Evolutionary conservation across 2,329 filamentous ascomycete species (phyloP).

Genomic region (Calonectria crousiana): DNA sequence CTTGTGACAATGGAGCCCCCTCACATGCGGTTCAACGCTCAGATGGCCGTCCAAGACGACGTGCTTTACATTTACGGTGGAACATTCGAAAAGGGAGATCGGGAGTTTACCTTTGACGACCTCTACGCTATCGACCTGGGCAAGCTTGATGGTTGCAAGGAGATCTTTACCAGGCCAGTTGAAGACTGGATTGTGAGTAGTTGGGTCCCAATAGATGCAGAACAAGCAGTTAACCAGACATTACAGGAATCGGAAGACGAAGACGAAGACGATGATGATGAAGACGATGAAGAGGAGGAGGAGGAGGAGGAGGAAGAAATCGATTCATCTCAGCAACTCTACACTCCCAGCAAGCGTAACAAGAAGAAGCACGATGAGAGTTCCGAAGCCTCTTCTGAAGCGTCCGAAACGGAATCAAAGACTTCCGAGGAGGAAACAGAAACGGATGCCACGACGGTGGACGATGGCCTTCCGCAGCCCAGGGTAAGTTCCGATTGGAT

Average conservation of each 20-base stretch:
- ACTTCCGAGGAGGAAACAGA: constrained; percentile 60
- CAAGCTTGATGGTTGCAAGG: constrained; percentile 93
- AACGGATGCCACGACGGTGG: constrained; percentile 64
- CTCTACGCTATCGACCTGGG: constrained; percentile 94
- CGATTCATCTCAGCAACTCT: constrained; percentile 58
- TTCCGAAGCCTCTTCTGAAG: constrained; percentile 50
- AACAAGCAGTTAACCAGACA: constrained; percentile 28
- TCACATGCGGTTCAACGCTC: constrained; percentile 90
- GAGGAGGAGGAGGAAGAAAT: constrained; percentile 66
- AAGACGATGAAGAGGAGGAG: constrained; percentile 70
- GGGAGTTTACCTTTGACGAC: constrained; percentile 96
- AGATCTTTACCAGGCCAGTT: constrained; percentile 87
- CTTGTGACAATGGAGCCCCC: constrained; percentile 84
- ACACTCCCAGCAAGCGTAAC: constrained; percentile 64
- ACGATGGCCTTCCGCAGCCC: constrained; percentile 82
- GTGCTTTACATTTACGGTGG: constrained; percentile 94
- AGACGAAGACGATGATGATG: constrained; percentile 69
- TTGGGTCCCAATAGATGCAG: background rate
- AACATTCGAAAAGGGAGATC: constrained; percentile 94
- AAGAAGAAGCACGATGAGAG: constrained; percentile 65
- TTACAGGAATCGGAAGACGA: constrained; percentile 69
- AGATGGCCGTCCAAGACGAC: constrained; percentile 91
- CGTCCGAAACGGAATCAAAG: constrained; percentile 46
- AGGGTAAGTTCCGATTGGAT: constrained; percentile 55
- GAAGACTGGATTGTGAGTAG: constrained; percentile 80